Evolutionary conservation across 305 asterid species (phyloP), one percentile per base, ranked within the genome.

Genomic region (Stenogyne calaminthoides): DNA sequence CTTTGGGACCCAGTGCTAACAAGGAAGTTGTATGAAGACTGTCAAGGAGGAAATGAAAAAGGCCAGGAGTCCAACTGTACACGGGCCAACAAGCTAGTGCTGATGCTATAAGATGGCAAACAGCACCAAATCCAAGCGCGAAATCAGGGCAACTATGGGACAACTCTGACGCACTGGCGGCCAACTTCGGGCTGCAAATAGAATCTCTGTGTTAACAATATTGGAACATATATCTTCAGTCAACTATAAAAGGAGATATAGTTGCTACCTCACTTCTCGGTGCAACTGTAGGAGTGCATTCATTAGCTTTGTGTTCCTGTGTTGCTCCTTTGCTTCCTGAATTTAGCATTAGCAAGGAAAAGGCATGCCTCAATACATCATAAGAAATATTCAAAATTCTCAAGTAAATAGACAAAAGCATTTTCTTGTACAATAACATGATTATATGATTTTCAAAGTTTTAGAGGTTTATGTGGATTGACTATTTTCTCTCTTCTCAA

Each of bases 61-160:
- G 88, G 60, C 96, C 94, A 62, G 99, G 98, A 72, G 94, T 91
- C 99, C 99, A 95, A 81, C 94, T 86, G 80, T 90, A 92, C 58
- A 88, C 77, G 49, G 99, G 97, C 99, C 99, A 95, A 88, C 92
- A 92, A 67, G 99, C 98, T 76, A 95, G 78, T 57, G 96, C 87
- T 29, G 99, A 95, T 54, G 86, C 97, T 80, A 92, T 80, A 80
- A 95, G 97, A 83, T 91, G 95, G 87, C 97, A 90, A 76, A 89
- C 97, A 22, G 99, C 88, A 84, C 86, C 95, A 80, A 81, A 84
- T 72, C 97, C 96, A 80, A 90, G 96, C 25, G 86, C 91, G 71
- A 84, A 76, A 74, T 89, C 90, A 25, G 96, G 90, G 80, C 86
- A 91, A 68, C 97, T 83, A 86, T 75, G 83, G 68, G 87, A 77